A percentile compares a stretch with the other conserved stretches of the same genome.
Evolutionary conservation across 805 yeast genomes (phyloP).

Genomic region (Metschnikowia baotianmanensis): DNA sequence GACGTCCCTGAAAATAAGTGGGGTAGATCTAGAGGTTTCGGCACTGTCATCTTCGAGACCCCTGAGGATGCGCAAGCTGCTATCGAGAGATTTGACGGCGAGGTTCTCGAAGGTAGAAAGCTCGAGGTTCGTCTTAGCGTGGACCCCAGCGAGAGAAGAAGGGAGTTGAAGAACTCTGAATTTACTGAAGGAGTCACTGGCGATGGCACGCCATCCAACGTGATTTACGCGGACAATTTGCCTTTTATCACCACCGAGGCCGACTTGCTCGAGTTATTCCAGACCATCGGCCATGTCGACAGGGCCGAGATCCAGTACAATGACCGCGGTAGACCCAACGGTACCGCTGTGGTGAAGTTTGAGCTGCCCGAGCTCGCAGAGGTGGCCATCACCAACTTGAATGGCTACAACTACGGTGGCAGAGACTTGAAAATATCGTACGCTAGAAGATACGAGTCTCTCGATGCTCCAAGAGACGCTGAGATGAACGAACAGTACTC

Average conservation of each 20-base stretch:
- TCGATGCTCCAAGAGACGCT: constrained; percentile 9
- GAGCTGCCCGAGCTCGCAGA: constrained; percentile 66
- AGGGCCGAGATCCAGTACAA: constrained; percentile 71
- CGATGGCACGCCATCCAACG: constrained; percentile 48
- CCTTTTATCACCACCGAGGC: constrained; percentile 88
- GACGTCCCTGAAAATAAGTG: constrained; percentile 64
- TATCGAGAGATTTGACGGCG: constrained; percentile 64
- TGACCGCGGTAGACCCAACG: constrained; percentile 65
- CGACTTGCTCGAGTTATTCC: constrained; percentile 82
- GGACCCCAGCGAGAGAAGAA: constrained; percentile 17
- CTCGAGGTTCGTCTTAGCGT: constrained; percentile 78
- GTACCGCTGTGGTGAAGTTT: constrained; percentile 83
- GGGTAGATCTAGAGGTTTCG: constrained; percentile 85
- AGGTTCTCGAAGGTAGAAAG: constrained; percentile 69
- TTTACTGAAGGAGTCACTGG: constrained; percentile 69
- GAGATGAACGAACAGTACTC: constrained; percentile 1
- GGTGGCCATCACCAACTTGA: constrained; percentile 68
- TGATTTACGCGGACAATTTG: constrained; percentile 69
- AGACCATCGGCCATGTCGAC: constrained; percentile 72
- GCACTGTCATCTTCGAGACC: constrained; percentile 69
- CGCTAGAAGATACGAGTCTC: constrained; percentile 38
- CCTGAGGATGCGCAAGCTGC: constrained; percentile 72
- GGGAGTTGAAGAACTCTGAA: constrained; percentile 40
- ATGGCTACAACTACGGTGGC: constrained; percentile 82
- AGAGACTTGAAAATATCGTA: constrained; percentile 67